Evolutionary conservation across 2,329 filamentous ascomycete species (phyloP), one percentile per base, ranked within the genome.

Genomic region (Epichloe gansuensis): DNA sequence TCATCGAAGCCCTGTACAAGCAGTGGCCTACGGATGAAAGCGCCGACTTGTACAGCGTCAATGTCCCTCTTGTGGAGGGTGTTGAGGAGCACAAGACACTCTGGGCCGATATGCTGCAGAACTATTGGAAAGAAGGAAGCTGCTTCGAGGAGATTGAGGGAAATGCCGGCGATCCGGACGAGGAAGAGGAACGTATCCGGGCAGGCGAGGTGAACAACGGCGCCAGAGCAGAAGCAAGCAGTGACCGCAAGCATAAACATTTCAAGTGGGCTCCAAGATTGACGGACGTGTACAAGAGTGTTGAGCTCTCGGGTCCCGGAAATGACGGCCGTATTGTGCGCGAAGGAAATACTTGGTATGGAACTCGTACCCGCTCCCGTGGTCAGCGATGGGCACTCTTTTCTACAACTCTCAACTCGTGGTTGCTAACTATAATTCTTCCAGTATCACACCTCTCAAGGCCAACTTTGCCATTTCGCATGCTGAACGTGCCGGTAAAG

Each of bases 261-360:
- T 97, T 96, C 74, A 94, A 91, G 69, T 97, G 93, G 93, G 82
- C 87, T 47, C 93, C 91, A 2, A 81, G 80, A 56, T 93, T 97
- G 68, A 76, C 80, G 36, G 90, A 95, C 67, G 89, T 97, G 2
- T 89, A 89, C 67, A 80, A 85, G 64, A 90, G 86, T 58, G 89
- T 96, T n/a, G 81, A 89, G 59, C 79, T 85, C 57, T 82, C 84
- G 40, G 73, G 75, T 35, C 86, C 87, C 4, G 89, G 89, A 3
- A 94, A 89, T 63, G 93, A 98, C 68, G 93, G 91, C 5, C 96
- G 91, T 89, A 84, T 84, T 38, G 87, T 98, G 25, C 85, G 86
- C 65, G 83, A 95, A 64, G 88, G 89, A 31, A 81, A 85, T 67
- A 94, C 91, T 12, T 93, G 87, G 87, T 88, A 70, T 61, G 74